Percentiles rank a stretch among this genome's conserved stretches.
Conservation (phyloP, 495 filamentous ascomycete species). For the Terfezia boudieri region DNA sequence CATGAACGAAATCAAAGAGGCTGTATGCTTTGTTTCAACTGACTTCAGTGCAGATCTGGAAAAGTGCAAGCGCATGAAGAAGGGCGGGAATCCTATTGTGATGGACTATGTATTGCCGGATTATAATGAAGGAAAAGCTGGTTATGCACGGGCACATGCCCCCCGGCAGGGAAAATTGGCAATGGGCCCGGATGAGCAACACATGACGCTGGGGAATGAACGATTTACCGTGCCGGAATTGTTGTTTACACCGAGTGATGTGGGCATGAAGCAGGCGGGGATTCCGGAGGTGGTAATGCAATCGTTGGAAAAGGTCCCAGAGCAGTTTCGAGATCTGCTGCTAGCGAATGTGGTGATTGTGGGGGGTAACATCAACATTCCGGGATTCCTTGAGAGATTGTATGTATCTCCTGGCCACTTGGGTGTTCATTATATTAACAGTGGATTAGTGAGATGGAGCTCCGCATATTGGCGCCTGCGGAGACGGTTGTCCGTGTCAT, state of each 20-base stretch:
- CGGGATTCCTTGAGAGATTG: slow-evolving; percentile 63
- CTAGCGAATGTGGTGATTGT: slow-evolving; percentile 75
- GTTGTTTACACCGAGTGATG: slow-evolving; percentile 64
- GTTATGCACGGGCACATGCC: slow-evolving; percentile 56
- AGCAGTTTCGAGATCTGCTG: slow-evolving; percentile 52
- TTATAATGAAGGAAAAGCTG: slow-evolving; percentile 52
- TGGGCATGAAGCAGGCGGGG: slow-evolving; percentile 70
- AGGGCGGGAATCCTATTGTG: slow-evolving; percentile 49
- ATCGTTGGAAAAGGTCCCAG: slow-evolving; percentile 49
- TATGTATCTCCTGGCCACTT: neutral
- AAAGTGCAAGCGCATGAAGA: slow-evolving; percentile 15
- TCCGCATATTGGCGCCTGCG: slow-evolving; percentile 49
- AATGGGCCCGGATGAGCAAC: slow-evolving; percentile 38
- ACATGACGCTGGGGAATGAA: slow-evolving; percentile 73
- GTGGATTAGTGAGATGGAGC: slow-evolving; percentile 34
- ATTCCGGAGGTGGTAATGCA: slow-evolving; percentile 63
- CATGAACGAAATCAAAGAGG: slow-evolving; percentile 90
- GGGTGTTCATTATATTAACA: neutral
- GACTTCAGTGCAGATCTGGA: slow-evolving; percentile 67
- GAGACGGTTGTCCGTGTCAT: slow-evolving; percentile 57
- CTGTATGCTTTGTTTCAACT: slow-evolving; percentile 58
- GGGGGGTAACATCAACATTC: slow-evolving; percentile 60
- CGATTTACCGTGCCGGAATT: slow-evolving; percentile 80
- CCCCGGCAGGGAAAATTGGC: slow-evolving; percentile 30
- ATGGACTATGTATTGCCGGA: slow-evolving; percentile 88